phyloP scores from a whole-genome alignment of 2,329 filamentous ascomycete species.

The Gnomoniopsis sp. region DNA sequence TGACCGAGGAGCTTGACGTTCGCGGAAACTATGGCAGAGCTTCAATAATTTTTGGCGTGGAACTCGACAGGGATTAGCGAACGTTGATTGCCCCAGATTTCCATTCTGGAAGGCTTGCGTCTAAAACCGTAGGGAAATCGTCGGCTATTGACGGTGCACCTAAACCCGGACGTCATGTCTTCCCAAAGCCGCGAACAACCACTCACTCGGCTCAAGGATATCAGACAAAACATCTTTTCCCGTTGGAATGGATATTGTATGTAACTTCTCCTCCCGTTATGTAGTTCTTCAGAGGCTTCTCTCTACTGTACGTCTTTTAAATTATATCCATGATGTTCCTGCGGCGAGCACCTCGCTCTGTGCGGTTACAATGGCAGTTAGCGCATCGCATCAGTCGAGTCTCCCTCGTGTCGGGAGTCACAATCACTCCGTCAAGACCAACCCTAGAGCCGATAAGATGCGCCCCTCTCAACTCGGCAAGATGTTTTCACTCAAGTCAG shows the following conservation, averaged over 20 bases:
- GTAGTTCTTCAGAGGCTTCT: neutral
- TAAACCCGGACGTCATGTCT: constrained; percentile 1
- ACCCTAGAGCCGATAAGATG: constrained; percentile 1
- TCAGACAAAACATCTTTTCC: neutral
- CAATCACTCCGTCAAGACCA: neutral
- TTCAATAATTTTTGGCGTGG: neutral
- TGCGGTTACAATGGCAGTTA: constrained; percentile 49
- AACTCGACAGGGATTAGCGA: constrained; percentile 1
- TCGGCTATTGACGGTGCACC: constrained; percentile 22
- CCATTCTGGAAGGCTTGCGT: neutral
- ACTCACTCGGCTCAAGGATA: neutral
- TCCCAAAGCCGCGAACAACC: constrained; percentile 1
- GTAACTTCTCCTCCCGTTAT: neutral
- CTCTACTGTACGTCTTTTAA: neutral
- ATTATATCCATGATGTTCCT: constrained; percentile 47
- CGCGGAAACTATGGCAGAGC: constrained; percentile 12
- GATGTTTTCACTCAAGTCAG: constrained; percentile 50
- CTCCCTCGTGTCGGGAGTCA: constrained; percentile 16
- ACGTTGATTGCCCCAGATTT: constrained; percentile 1
- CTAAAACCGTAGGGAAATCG: constrained; percentile 1
- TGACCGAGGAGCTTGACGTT: neutral
- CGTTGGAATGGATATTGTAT: neutral
- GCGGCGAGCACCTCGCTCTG: constrained; percentile 46
- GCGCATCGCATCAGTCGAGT: constrained; percentile 37
- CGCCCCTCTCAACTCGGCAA: constrained; percentile 15